Base-by-base conservation (phyloP, 1,284 basidiomycete genomes). In the Trametes polyzona region DNA sequence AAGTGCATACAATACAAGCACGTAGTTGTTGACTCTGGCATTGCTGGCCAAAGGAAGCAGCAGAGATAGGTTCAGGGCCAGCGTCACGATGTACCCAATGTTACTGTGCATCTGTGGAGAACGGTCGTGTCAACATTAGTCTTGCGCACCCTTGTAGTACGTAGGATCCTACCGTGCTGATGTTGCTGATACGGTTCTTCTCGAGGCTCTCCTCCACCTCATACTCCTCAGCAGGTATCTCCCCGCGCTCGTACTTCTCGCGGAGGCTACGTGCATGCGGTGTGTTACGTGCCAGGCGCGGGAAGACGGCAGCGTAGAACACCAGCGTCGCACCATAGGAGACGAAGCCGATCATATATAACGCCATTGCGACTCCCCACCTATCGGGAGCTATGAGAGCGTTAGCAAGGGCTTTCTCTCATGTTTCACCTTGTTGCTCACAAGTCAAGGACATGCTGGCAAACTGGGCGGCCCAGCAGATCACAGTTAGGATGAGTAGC, bases 171-270 rank as follows among this genome's bases (percentile, higher is more conserved):
- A 94, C 88, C 12, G 91, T 93, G 63, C 87, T 88, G 62, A 92
- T 90, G 65, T 95, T 95, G 66, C 89, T 89, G 58, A 95, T 90
- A 52, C 88, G 77, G 67, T 93, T 95, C 77, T 92, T 90, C 74
- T 93, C 87, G 47, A 95, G 68, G 52, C 86, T 89, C 67, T 93
- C 92, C 65, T 92, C 88, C 4, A 67, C 66, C 66, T 92, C 90
- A 65, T 90, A 92, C 62, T 83, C 84, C 47, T 87, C 86, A 3
- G 74, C 70, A 0, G 77, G 67, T 17, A 86, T 83, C 63, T 86
- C 79, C 0, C 87, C 86, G 1, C 72, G 73, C 47, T 87, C 83
- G 59, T 83, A 83, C 66, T 80, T 82, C 55, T 82, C 81, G 43
- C 81, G 77, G 5, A 91, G 73, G 8, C 70, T 71, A 21, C 88